Evolutionary conservation across 805 yeast species (phyloP), one percentile per base, ranked within the genome.

Genomic region (Starmera quercuum): DNA sequence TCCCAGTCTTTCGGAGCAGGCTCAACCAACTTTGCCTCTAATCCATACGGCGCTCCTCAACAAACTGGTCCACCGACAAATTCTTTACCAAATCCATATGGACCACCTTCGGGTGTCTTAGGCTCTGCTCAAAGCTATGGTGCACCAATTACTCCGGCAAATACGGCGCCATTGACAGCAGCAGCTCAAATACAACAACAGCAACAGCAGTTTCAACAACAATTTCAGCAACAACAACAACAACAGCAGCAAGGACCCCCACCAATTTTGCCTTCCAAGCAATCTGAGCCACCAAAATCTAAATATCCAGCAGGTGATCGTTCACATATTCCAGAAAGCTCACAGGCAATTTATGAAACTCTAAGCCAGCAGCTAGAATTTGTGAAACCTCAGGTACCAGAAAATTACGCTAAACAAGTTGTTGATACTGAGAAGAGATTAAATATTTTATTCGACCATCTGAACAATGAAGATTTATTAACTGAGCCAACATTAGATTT

Each of bases 341-440:
- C 78, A 7, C 49, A 59, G 46, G 78, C 79, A 13, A 74, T 92
- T 29, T 75, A 63, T 46, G 65, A 70, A n/a, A 63, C 64, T 10
- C 68, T 92, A 35, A 61, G 64, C 11, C 53, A 59, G 5, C 76
- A 75, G 44, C 56, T 85, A 45, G 71, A 64, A 19, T 66, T 74
- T 20, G 77, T 85, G 13, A 72, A 78, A 46, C 90, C 94, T 13
- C 64, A 67, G 29, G 72, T 86, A 28, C 95, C 95, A 18, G 83
- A 75, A 32, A 77, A 75, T 53, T 85, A 73, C 49, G 56, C 70
- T 19, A 80, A 75, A 41, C 96, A 86, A 50, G 71, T 82, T 33
- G 64, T 60, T 30, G 97, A 90, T 55, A 77, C 94, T 52, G 90
- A 79, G 46, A 81, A 82, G 63, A 75, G 97, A 56, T 60, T 92